Conservation (phyloP, 2,329 filamentous ascomycete genomes). For the Colletotrichum abscissum region DNA sequence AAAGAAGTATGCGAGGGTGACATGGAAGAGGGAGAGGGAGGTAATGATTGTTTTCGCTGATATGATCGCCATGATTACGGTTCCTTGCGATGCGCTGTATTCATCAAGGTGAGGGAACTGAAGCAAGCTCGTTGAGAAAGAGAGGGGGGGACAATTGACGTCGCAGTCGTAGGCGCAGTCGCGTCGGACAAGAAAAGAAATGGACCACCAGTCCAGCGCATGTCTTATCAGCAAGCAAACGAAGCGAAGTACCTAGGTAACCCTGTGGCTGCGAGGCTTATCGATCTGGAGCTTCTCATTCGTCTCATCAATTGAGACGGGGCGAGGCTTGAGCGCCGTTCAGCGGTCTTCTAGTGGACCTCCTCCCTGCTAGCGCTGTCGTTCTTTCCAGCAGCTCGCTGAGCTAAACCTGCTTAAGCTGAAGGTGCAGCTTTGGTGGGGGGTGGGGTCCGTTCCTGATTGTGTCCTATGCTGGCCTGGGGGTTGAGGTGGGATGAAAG, state of each 20-base stretch:
- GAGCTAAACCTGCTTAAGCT: not conserved
- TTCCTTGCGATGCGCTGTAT: not conserved
- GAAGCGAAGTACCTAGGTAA: not conserved
- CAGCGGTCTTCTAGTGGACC: not conserved
- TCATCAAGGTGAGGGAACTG: not conserved
- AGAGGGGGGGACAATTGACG: not conserved
- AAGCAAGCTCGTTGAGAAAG: not conserved
- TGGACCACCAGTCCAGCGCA: not conserved
- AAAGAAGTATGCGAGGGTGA: conserved; percentile 87
- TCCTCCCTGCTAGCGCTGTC: conserved; percentile 20
- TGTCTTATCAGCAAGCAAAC: conserved; percentile 28
- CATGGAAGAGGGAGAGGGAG: conserved; percentile 83
- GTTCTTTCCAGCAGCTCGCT: not conserved
- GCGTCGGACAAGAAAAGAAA: conserved; percentile 8
- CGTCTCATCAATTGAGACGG: not conserved
- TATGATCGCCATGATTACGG: conserved; percentile 77
- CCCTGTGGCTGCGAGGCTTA: conserved; percentile 12
- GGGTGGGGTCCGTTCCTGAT: conserved; percentile 5
- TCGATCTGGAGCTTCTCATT: conserved; percentile 31
- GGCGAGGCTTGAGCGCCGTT: not conserved
- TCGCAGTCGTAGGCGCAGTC: not conserved
- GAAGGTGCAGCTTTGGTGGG: conserved; percentile 12
- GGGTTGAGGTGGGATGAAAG: not conserved
- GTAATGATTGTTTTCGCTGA: conserved; percentile 85
- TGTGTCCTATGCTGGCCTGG: not conserved